These are phyloP conservation scores for Leptomonas seymouri DNA, from an alignment of 208 protist genomes.

Conservation along the genomic window DNA sequence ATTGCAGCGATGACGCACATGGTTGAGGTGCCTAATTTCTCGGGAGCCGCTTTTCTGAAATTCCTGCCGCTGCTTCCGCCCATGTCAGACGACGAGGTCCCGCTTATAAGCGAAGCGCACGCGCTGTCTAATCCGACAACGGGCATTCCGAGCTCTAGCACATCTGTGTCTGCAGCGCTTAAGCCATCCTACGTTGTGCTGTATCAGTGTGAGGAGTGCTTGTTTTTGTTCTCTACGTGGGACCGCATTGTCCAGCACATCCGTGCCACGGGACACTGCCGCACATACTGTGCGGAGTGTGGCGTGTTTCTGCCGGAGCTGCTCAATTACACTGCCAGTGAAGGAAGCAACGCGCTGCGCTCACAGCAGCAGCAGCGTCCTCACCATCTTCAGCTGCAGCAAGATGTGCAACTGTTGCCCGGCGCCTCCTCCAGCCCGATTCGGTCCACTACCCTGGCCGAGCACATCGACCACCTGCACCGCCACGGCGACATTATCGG, in stretches of 20 bases:
- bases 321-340: slow-evolving; percentile 20
- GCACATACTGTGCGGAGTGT: slow-evolving; percentile 44
- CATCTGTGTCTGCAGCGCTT: neutral
- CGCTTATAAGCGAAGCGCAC: slow-evolving; percentile 28
- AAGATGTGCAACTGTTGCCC: neutral
- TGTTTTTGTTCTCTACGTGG: slow-evolving; percentile 60
- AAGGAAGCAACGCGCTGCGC: slow-evolving; percentile 1
- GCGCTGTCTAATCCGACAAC: slow-evolving; percentile 6
- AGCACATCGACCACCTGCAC: slow-evolving; percentile 39
- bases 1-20: slow-evolving; percentile 8
- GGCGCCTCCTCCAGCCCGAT: slow-evolving; percentile 5
- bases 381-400: neutral
- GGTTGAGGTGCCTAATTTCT: slow-evolving; percentile 27
- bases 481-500: slow-evolving; percentile 47
- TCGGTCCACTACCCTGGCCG: slow-evolving; percentile 28
- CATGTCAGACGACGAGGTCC: slow-evolving; percentile 26
- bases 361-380: neutral
- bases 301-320: slow-evolving; percentile 25
- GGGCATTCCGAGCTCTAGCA: neutral
- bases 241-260: slow-evolving; percentile 51
- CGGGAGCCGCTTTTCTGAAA: slow-evolving; percentile 25
- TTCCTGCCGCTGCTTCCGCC: slow-evolving; percentile 33
- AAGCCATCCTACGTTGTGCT: slow-evolving; percentile 52
- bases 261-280: slow-evolving; percentile 39
- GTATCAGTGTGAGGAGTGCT: slow-evolving; percentile 75